These are phyloP conservation scores for Rhizopus sp. DNA, from an alignment of 371 early-diverging fungal species.

Conservation along the genomic window DNA sequence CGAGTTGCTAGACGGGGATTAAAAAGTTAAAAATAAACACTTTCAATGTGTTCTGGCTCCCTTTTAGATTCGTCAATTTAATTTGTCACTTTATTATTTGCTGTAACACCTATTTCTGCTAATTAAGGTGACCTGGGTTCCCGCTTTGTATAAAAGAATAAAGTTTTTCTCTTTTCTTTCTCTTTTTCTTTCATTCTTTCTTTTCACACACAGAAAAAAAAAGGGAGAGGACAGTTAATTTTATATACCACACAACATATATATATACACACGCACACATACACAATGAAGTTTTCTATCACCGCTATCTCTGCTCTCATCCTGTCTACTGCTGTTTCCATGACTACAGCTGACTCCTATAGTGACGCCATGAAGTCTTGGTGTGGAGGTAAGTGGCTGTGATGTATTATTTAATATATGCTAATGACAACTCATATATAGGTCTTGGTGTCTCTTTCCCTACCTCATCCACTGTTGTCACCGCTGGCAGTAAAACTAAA, in stretches of 20 bases:
- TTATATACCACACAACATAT: background rate
- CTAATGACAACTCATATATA: constrained; percentile 4
- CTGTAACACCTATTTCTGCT: background rate
- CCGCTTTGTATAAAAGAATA: background rate
- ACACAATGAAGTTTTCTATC: constrained; percentile 50
- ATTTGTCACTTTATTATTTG: background rate
- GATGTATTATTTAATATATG: background rate
- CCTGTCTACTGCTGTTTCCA: constrained; percentile 31
- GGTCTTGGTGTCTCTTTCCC: constrained; percentile 30
- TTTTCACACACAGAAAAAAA: background rate
- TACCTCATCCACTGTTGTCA: constrained; percentile 22
- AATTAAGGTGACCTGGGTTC: background rate
- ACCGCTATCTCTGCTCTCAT: constrained; percentile 43
- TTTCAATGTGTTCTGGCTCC: background rate
- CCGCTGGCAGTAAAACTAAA: constrained; percentile 34
- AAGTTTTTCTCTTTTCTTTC: background rate
- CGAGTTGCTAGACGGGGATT: constrained; percentile 19
- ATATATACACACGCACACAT: background rate
- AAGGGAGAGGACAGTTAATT: background rate
- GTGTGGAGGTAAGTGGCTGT: constrained; percentile 36
- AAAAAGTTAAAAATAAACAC: background rate
- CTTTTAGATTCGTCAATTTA: background rate
- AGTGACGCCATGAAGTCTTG: constrained; percentile 46
- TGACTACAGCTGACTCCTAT: constrained; percentile 43
- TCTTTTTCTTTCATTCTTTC: constrained; percentile 4